phyloP scores from a whole-genome alignment of 805 yeast species.

The Candida endomychidarum region DNA sequence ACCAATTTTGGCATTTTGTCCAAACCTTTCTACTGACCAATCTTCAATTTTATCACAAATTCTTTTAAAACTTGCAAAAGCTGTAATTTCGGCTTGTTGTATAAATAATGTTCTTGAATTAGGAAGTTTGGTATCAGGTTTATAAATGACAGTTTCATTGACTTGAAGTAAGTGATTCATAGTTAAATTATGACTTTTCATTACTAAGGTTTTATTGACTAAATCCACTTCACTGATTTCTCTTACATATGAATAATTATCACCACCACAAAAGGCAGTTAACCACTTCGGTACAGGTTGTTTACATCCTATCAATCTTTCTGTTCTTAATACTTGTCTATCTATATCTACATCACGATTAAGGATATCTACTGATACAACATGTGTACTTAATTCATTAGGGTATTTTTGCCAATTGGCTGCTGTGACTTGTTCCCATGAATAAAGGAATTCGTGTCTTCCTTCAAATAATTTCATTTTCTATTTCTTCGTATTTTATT shows the following conservation, averaged over 20 bases:
- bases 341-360: constrained; percentile 63
- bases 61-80: constrained; percentile 68
- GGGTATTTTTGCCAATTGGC: constrained; percentile 98
- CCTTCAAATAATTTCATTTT: constrained; percentile 78
- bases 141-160: constrained; percentile 81
- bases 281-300: constrained; percentile 89
- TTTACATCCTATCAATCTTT: constrained; percentile 83
- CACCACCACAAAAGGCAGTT: constrained; percentile 66
- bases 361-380: constrained; percentile 86
- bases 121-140: constrained; percentile 62
- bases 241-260: constrained; percentile 74
- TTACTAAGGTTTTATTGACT: constrained; percentile 55
- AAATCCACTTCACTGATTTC: constrained; percentile 87
- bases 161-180: constrained; percentile 74
- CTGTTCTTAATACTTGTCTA: constrained; percentile 62
- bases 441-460: constrained; percentile 68
- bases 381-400: constrained; percentile 90
- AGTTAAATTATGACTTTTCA: constrained; percentile 87
- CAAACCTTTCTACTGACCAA: constrained; percentile 87
- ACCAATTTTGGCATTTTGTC: constrained; percentile 83
- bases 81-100: constrained; percentile 88
- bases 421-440: constrained; percentile 93
- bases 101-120: constrained; percentile 55
- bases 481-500: no score
- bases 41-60: constrained; percentile 85